Conservation (phyloP, 2,329 filamentous ascomycete genomes). For the Aspergillus japonicus region DNA sequence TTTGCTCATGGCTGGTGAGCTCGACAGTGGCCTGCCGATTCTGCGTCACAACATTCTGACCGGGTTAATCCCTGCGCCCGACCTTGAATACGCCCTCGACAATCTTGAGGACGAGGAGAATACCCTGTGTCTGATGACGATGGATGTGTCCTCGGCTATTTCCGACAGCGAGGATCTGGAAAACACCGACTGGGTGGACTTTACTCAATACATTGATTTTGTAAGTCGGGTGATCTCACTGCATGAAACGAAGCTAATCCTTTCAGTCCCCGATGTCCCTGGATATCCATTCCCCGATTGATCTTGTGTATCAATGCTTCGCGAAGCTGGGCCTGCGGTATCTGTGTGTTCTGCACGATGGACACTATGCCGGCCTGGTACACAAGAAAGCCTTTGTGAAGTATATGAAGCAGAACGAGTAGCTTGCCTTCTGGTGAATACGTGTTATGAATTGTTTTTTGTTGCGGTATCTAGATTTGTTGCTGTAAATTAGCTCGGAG, state of each 20-base stretch:
- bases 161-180: slow-evolving; percentile 62
- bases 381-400: slow-evolving; percentile 98
- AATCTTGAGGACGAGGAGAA: slow-evolving; percentile 72
- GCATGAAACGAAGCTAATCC: slow-evolving; percentile 10
- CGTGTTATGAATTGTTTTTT: background rate
- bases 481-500: slow-evolving; percentile 10
- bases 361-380: slow-evolving; percentile 84
- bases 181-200: slow-evolving; percentile 69
- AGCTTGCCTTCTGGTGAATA: slow-evolving; percentile 1
- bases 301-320: slow-evolving; percentile 94
- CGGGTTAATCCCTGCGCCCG: slow-evolving; percentile 88
- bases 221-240: slow-evolving; percentile 47
- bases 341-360: slow-evolving; percentile 82
- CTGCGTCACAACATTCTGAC: slow-evolving; percentile 75
- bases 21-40: slow-evolving; percentile 90
- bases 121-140: slow-evolving; percentile 75
- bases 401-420: slow-evolving; percentile 80
- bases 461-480: background rate
- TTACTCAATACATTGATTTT: slow-evolving; percentile 87
- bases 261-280: slow-evolving; percentile 74
- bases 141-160: slow-evolving; percentile 53
- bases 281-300: slow-evolving; percentile 86
- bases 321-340: slow-evolving; percentile 90
- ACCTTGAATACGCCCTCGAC: slow-evolving; percentile 90
- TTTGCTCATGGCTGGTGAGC: slow-evolving; percentile 79